These are phyloP conservation scores for Cystobasidium tubakii DNA, from an alignment of 768 basidiomycete species.

Conservation along the genomic window DNA sequence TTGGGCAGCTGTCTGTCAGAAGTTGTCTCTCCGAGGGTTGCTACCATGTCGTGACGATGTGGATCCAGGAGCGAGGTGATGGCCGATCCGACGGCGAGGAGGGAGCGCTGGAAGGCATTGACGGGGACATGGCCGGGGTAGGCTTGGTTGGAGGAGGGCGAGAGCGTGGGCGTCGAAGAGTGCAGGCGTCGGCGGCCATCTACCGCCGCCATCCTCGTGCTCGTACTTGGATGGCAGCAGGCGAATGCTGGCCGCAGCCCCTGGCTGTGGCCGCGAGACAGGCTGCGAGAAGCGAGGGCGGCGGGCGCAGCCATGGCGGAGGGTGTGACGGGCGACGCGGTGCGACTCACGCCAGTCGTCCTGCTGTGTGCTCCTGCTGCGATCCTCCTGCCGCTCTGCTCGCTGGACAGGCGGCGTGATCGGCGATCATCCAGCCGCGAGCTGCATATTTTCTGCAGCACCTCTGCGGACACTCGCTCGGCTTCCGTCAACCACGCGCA, in stretches of 20 bases:
- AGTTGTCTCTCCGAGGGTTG: conserved; percentile 87
- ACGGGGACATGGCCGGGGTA: conserved; percentile 57
- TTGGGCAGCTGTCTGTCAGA: conserved; percentile 67
- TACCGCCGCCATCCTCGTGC: neutral
- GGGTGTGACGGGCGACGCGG: neutral
- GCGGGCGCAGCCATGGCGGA: neutral
- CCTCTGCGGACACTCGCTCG: no score
- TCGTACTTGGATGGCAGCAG: no score
- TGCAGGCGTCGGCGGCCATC: neutral
- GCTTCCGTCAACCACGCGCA: neutral
- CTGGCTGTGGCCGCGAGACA: neutral
- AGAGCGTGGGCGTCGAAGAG: neutral
- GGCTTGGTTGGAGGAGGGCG: neutral
- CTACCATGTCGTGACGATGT: conserved; percentile 84
- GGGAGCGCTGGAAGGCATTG: conserved; percentile 70
- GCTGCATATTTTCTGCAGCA: no score
- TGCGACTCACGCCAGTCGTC: no score
- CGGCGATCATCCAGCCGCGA: no score
- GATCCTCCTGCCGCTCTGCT: no score
- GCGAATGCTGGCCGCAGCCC: no score
- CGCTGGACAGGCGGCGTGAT: neutral
- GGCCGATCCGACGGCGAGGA: conserved; percentile 79
- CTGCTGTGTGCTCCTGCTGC: no score
- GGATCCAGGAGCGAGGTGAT: conserved; percentile 75
- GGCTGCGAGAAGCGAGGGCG: neutral